These are phyloP conservation scores for Trypanosoma platydactyli DNA, from an alignment of 208 protist genomes.

Conservation along the genomic window DNA sequence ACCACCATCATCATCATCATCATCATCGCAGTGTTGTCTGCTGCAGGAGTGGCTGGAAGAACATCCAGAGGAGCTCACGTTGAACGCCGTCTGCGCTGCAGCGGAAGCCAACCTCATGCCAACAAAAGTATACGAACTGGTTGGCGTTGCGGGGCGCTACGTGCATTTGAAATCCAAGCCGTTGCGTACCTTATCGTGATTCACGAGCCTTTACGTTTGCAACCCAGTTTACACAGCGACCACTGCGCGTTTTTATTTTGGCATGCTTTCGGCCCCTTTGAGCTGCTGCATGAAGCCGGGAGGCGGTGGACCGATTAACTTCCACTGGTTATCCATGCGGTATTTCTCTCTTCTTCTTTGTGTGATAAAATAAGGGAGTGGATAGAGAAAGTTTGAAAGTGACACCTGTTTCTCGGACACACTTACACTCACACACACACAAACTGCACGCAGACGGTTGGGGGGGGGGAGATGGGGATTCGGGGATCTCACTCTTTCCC, in stretches of 20 bases:
- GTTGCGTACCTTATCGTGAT: constrained; percentile 30
- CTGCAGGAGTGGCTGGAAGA: constrained; percentile 48
- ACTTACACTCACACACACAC: not conserved
- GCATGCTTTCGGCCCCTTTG: not conserved
- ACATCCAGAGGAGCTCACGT: constrained; percentile 52
- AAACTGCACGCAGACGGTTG: too few relatives aligned
- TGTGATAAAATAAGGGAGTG: too few relatives aligned
- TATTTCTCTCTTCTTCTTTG: too few relatives aligned
- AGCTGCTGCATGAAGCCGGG: too few relatives aligned
- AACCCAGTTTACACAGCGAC: not conserved
- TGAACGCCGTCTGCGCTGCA: constrained; percentile 36
- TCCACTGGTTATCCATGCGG: too few relatives aligned
- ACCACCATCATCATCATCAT: not conserved
- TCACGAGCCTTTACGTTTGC: not conserved
- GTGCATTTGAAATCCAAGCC: constrained; percentile 79
- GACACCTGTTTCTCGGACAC: not conserved
- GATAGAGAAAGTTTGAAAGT: too few relatives aligned
- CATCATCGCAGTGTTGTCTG: constrained; percentile 12
- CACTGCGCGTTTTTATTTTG: constrained; percentile 29
- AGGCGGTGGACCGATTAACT: too few relatives aligned
- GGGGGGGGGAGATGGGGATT: too few relatives aligned
- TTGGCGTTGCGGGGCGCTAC: constrained; percentile 61
- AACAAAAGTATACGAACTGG: constrained; percentile 64
- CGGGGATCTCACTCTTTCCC: too few relatives aligned
- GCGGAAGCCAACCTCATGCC: not conserved